A percentile compares a stretch with the other conserved stretches of the same genome.
Conservation (phyloP, 257 asterid genomes). For the Rubia yunnanensis region DNA sequence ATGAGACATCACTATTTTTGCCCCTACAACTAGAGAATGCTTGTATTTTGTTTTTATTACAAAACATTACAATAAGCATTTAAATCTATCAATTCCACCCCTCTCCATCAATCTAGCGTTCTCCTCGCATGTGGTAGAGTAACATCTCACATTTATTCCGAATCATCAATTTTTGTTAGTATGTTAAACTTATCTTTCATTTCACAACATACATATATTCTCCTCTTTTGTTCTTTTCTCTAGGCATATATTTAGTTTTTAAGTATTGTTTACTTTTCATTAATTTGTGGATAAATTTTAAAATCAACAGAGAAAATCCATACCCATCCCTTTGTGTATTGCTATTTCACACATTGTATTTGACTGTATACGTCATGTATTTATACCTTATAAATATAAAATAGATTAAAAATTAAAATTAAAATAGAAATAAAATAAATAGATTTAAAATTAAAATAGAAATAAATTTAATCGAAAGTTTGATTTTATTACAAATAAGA, state of each 20-base stretch:
- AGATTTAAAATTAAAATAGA: too few relatives aligned
- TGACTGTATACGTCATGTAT: too few relatives aligned
- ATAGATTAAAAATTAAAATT: too few relatives aligned
- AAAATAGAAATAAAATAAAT: too few relatives aligned
- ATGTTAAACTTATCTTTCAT: not conserved
- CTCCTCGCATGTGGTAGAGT: conserved; percentile 15
- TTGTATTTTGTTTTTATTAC: not conserved
- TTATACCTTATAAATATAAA: too few relatives aligned
- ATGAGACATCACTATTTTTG: not conserved
- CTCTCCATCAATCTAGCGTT: not conserved
- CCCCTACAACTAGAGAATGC: not conserved
- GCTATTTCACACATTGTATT: too few relatives aligned
- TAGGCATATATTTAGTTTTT: too few relatives aligned
- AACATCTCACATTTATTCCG: not conserved
- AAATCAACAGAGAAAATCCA: not conserved
- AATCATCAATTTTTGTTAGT: conserved; percentile 6
- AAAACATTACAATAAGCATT: not conserved
- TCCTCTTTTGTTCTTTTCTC: not conserved
- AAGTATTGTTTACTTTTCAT: not conserved
- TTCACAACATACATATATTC: not conserved
- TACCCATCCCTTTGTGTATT: too few relatives aligned
- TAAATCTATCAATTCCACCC: conserved; percentile 9
- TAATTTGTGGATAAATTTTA: not conserved
- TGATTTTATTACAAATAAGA: too few relatives aligned
- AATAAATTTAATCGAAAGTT: too few relatives aligned